Percentiles rank a stretch among this genome's conserved stretches.
Conservation (phyloP, 257 asterid species). For the Coffea canephora region DNA sequence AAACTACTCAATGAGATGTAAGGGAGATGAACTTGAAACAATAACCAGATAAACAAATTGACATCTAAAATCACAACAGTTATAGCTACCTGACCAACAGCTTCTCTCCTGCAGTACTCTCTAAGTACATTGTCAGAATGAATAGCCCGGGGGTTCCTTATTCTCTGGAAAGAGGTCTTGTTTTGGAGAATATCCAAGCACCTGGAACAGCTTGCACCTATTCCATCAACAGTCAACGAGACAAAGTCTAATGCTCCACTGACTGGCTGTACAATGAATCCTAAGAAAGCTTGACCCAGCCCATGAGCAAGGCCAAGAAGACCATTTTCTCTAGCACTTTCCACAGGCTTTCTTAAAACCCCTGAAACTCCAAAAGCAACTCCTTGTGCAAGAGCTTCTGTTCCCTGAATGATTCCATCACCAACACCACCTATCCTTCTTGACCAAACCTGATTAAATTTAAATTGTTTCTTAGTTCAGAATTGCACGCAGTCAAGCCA, state of each 20-base stretch:
- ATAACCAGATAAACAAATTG: background rate
- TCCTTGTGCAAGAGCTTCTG: slow-evolving; percentile 99
- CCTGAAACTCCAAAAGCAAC: slow-evolving; percentile 95
- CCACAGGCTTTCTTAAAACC: slow-evolving; percentile 89
- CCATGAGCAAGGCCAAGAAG: slow-evolving; percentile 98
- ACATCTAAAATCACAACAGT: slow-evolving; percentile 4
- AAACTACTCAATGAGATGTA: background rate
- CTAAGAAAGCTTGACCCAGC: slow-evolving; percentile 89
- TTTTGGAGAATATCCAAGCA: slow-evolving; percentile 86
- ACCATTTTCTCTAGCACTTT: slow-evolving; percentile 94
- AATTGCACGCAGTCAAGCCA: background rate
- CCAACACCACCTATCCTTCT: slow-evolving; percentile 98
- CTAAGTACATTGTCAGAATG: slow-evolving; percentile 73
- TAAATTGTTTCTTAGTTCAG: slow-evolving; percentile 5
- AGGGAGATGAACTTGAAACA: background rate
- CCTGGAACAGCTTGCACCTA: slow-evolving; percentile 97
- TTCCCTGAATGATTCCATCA: slow-evolving; percentile 95
- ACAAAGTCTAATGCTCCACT: slow-evolving; percentile 97
- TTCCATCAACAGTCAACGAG: slow-evolving; percentile 94
- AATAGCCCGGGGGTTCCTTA: slow-evolving; percentile 89
- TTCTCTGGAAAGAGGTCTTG: slow-evolving; percentile 63
- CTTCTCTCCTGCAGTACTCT: slow-evolving; percentile 85
- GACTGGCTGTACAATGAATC: slow-evolving; percentile 87
- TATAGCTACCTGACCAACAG: slow-evolving; percentile 78
- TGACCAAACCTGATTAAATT: slow-evolving; percentile 64